Conservation (phyloP, 495 filamentous ascomycete species). For the Annulohypoxylon moriforme region DNA sequence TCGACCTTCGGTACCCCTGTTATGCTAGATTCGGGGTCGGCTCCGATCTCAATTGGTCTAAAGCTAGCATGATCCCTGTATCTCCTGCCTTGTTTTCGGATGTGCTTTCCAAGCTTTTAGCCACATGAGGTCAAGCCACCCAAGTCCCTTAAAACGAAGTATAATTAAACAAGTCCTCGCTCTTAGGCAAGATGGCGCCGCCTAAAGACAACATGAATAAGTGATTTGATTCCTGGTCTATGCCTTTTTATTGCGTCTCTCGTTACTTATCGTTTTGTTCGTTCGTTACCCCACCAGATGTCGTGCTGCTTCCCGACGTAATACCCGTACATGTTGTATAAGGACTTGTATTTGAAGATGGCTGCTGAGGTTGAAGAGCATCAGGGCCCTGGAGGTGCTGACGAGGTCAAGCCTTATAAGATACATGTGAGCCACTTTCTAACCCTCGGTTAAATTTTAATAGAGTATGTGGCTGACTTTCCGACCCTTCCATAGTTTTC, state of each 20-base stretch:
- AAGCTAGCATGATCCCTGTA: conserved; percentile 28
- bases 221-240: conserved; percentile 30
- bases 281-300: conserved; percentile 33
- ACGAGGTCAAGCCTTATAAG: conserved; percentile 60
- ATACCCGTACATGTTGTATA: conserved; percentile 27
- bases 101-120: conserved; percentile 39
- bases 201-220: conserved; percentile 23
- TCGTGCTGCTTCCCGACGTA: conserved; percentile 30
- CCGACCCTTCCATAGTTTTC: conserved; percentile 53
- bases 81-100: conserved; percentile 41
- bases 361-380: conserved; percentile 40
- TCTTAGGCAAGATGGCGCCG: conserved; percentile 24
- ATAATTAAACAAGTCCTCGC: conserved; percentile 45
- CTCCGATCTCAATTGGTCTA: conserved; percentile 35
- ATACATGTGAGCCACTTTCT: conserved; percentile 58
- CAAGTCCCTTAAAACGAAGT: conserved; percentile 47
- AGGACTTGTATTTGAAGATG: conserved; percentile 28
- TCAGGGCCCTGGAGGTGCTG: conserved; percentile 43
- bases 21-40: conserved; percentile 31
- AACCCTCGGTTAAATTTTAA: background rate
- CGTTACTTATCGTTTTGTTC: conserved; percentile 28
- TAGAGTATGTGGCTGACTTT: conserved; percentile 23
- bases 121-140: conserved; percentile 52
- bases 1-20: conserved; percentile 31
- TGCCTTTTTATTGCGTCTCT: conserved; percentile 28